Evolutionary conservation across 2,329 filamentous ascomycete genomes (phyloP).

Genomic region (Colletotrichum costaricense): DNA sequence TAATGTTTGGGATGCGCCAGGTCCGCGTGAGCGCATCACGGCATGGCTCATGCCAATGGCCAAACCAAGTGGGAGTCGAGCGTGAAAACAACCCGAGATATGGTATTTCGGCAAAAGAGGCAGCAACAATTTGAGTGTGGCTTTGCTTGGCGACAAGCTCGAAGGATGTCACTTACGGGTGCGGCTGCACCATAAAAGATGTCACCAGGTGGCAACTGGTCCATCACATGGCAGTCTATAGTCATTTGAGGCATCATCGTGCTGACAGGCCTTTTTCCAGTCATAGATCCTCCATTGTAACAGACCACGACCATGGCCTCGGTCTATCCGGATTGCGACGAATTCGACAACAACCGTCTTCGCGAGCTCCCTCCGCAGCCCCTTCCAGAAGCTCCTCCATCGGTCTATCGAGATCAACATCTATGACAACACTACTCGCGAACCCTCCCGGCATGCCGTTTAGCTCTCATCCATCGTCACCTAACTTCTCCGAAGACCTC

Average conservation of each 20-base stretch:
- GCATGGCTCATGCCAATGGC: not conserved
- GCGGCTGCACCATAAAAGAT: slow-evolving; percentile 18
- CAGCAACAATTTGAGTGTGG: not conserved
- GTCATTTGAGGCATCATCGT: slow-evolving; percentile 16
- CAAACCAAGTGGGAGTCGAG: not conserved
- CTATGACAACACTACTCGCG: slow-evolving; percentile 75
- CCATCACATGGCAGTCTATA: slow-evolving; percentile 32
- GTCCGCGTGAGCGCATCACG: slow-evolving; percentile 14
- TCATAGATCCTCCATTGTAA: slow-evolving; percentile 80
- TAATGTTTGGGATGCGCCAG: not conserved
- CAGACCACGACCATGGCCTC: slow-evolving; percentile 88
- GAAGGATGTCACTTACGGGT: slow-evolving; percentile 31
- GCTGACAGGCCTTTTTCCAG: slow-evolving; percentile 31
- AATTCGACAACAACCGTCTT: slow-evolving; percentile 86
- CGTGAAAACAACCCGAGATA: not conserved
- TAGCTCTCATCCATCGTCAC: slow-evolving; percentile 75
- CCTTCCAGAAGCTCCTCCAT: slow-evolving; percentile 71
- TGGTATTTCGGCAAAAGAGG: not conserved
- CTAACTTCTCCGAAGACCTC: slow-evolving; percentile 87
- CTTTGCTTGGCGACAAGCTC: not conserved
- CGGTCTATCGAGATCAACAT: slow-evolving; percentile 73
- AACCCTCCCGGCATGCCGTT: slow-evolving; percentile 65
- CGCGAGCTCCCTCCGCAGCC: slow-evolving; percentile 71
- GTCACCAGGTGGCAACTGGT: slow-evolving; percentile 25
- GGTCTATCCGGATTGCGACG: slow-evolving; percentile 89